phyloP scores from a whole-genome alignment of 2,329 filamentous ascomycete genomes.

The Hymenoscyphus fructigenus region DNA sequence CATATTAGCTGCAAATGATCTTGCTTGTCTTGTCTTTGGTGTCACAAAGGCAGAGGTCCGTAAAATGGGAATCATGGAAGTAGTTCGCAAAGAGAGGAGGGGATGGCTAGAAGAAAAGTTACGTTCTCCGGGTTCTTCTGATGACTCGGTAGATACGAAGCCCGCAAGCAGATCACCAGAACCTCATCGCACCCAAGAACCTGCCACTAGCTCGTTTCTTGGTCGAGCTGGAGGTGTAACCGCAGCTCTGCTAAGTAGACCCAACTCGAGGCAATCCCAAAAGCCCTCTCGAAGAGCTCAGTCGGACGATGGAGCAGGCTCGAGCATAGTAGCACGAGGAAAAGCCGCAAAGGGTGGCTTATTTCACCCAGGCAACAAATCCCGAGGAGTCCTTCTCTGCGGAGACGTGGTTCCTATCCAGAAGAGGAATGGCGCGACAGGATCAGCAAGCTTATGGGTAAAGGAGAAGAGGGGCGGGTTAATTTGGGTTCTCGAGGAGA shows the following conservation, averaged over 20 bases:
- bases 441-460: conserved; percentile 95
- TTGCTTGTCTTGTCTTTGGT: conserved; percentile 97
- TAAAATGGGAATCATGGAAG: conserved; percentile 91
- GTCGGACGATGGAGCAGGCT: conserved; percentile 58
- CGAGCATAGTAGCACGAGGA: conserved; percentile 43
- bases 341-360: conserved; percentile 50
- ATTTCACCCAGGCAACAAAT: conserved; percentile 67
- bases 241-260: conserved; percentile 80
- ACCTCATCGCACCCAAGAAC: conserved; percentile 30
- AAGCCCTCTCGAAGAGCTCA: conserved; percentile 56
- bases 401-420: conserved; percentile 98
- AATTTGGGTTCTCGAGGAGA: conserved; percentile 98
- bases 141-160: conserved; percentile 22
- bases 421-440: conserved; percentile 88
- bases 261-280: conserved; percentile 54
- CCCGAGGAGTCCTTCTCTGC: conserved; percentile 85
- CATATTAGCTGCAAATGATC: conserved; percentile 91
- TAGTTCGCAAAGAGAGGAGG: conserved; percentile 85
- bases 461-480: conserved; percentile 93
- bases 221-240: conserved; percentile 71
- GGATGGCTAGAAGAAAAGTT: conserved; percentile 89
- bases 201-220: conserved; percentile 51
- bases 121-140: conserved; percentile 55
- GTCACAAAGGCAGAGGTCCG: conserved; percentile 94
- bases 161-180: conserved; percentile 22